Evolutionary conservation across 352 stramenopile genomes (phyloP), one percentile per base, ranked within the genome.

Genomic region (Thalassiosira mediterranea): DNA sequence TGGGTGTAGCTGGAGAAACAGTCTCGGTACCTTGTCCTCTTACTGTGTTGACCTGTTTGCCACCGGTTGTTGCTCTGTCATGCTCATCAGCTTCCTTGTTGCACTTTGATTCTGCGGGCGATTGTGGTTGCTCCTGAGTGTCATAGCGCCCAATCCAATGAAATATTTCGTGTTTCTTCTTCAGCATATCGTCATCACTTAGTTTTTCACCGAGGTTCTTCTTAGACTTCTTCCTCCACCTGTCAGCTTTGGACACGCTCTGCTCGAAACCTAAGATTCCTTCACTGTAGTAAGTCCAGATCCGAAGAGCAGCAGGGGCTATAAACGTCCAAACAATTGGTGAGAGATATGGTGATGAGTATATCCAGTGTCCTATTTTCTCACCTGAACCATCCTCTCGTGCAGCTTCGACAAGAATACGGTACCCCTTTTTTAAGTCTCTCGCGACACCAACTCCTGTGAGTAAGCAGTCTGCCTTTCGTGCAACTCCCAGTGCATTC

Each of bases 391-490:
- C 34, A 0, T 60, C 10, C 23, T 37, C 25, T n/a, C 31, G 13
- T 3, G 19, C 26, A 58, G 29, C 15, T 46, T 58, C 47, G 4
- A 69, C 28, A 17, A 73, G 28, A 3, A 29, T 58, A 19, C 57
- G 2, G 2, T 42, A 42, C 3, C 47, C 64, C 40, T 66, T 31
- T n/a, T 48, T 10, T 1, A 29, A 52, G 44, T 66, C 29, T 49
- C 47, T 23, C 2, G 34, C 25, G 23, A 73, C 64, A 49, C 64
- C 64, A 1, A 53, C 21, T 28, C 64, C 64, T 21, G 19, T 59
- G 19, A 73, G 29, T 17, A 73, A 31, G 23, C 64, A 73, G 53
- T 73, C 64, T 34, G 64, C 64, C 34, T 66, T 73, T 17, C 64
- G 25, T 26, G 40, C 38, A 19, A 25, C 42, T 32, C 64, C 64